These are phyloP conservation scores for Trifolium fragiferum DNA, from an alignment of 306 rosid genomes.

Conservation along the genomic window DNA sequence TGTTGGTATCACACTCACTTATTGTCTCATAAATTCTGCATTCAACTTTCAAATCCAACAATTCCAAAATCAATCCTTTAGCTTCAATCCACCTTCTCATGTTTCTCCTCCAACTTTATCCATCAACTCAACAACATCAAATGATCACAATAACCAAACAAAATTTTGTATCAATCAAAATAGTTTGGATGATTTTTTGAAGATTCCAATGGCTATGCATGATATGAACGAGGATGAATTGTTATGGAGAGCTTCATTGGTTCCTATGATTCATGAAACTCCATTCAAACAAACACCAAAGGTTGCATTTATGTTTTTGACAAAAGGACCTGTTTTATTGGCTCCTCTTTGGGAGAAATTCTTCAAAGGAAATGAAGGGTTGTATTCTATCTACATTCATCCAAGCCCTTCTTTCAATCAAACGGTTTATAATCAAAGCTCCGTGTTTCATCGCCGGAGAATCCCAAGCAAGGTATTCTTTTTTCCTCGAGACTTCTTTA, in stretches of 20 bases:
- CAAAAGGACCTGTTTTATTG: conserved; percentile 61
- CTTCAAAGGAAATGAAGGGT: conserved; percentile 64
- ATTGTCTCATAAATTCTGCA: conserved; percentile 32
- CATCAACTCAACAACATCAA: neutral
- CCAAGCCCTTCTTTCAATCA: conserved; percentile 54
- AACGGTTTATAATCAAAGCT: conserved; percentile 45
- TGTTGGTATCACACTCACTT: conserved; percentile 59
- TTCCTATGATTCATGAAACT: conserved; percentile 37
- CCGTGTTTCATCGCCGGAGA: conserved; percentile 61
- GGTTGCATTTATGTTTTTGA: conserved; percentile 82
- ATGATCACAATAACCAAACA: neutral
- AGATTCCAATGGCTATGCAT: conserved; percentile 50
- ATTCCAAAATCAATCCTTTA: neutral
- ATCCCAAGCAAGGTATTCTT: conserved; percentile 79
- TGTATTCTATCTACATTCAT: conserved; percentile 77
- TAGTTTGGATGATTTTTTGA: conserved; percentile 48
- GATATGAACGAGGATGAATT: conserved; percentile 75
- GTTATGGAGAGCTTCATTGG: conserved; percentile 78
- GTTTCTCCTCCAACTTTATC: neutral
- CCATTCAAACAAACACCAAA: conserved; percentile 60
- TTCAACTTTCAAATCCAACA: conserved; percentile 44
- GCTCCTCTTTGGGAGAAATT: conserved; percentile 84
- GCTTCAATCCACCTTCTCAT: neutral
- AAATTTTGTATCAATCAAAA: neutral
- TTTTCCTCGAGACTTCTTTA: neutral